Conservation (phyloP, 2,329 filamentous ascomycete genomes). For the Fusarium ramigenum region DNA sequence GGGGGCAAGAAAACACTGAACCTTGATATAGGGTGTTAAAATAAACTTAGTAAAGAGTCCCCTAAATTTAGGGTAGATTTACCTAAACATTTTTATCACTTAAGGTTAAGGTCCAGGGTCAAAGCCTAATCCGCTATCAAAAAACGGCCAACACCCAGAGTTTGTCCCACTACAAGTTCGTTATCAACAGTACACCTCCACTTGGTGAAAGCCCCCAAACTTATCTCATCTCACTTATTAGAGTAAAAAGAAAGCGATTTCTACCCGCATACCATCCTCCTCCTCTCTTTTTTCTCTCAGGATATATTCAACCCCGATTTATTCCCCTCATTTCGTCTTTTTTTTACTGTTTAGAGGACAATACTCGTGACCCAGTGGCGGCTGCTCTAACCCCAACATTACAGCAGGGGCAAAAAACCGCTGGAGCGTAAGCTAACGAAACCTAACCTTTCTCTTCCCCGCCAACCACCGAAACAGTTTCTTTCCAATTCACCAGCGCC, state of each 20-base stretch:
- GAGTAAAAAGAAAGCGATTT: background rate
- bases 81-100: too few species aligned
- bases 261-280: background rate
- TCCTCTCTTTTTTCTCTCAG: background rate
- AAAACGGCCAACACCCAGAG: background rate
- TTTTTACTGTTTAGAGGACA: background rate
- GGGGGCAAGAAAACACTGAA: too few species aligned
- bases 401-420: background rate
- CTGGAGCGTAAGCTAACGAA: conserved; percentile 4
- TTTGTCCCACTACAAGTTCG: background rate
- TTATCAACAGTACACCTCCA: conserved; percentile 7
- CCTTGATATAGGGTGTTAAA: too few species aligned
- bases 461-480: background rate
- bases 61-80: too few species aligned
- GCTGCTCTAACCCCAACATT: background rate
- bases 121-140: background rate
- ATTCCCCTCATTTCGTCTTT: background rate
- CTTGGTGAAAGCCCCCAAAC: background rate
- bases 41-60: too few species aligned
- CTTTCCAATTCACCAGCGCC: background rate
- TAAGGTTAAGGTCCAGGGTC: background rate
- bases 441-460: background rate
- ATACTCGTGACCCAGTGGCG: conserved; percentile 7
- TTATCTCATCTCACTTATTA: background rate
- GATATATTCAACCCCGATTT: background rate